Evolutionary conservation across 2,329 filamentous ascomycete genomes (phyloP).

Genomic region (Bipolaris cookei): DNA sequence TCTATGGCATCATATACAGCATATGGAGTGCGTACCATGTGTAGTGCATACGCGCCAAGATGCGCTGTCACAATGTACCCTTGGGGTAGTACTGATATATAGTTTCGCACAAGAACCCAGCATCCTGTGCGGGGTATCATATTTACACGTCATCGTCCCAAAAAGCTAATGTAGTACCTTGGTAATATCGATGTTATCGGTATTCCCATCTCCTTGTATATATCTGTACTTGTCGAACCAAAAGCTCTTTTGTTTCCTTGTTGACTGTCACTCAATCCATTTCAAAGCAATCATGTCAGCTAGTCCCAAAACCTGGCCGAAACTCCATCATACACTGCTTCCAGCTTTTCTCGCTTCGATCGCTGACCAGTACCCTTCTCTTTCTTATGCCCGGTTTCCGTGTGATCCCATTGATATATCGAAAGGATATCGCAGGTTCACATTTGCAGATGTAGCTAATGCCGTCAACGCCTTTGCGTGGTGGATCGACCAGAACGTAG

Average conservation of each 20-base stretch:
- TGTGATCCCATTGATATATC: conserved; percentile 4
- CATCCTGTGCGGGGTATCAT: background rate
- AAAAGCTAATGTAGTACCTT: background rate
- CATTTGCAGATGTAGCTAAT: conserved; percentile 32
- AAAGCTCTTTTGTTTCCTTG: background rate
- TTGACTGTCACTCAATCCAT: background rate
- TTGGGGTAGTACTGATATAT: too few species aligned
- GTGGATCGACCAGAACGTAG: conserved; percentile 37
- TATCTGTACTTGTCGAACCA: background rate
- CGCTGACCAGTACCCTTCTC: background rate
- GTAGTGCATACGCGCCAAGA: too few species aligned
- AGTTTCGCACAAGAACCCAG: background rate
- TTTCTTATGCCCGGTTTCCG: conserved; percentile 16
- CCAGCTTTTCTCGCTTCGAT: background rate
- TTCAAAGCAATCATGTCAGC: background rate
- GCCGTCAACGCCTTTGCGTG: conserved; percentile 35
- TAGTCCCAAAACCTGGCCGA: background rate
- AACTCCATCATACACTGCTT: background rate
- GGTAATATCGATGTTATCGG: too few species aligned
- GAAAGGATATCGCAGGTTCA: conserved; percentile 40
- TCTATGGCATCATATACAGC: too few species aligned
- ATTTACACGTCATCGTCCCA: too few species aligned
- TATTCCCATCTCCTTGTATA: background rate
- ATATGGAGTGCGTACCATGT: too few species aligned
- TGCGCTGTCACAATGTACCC: too few species aligned